Conservation (phyloP, 2,329 filamentous ascomycete genomes). For the Verticillium klebahnii region DNA sequence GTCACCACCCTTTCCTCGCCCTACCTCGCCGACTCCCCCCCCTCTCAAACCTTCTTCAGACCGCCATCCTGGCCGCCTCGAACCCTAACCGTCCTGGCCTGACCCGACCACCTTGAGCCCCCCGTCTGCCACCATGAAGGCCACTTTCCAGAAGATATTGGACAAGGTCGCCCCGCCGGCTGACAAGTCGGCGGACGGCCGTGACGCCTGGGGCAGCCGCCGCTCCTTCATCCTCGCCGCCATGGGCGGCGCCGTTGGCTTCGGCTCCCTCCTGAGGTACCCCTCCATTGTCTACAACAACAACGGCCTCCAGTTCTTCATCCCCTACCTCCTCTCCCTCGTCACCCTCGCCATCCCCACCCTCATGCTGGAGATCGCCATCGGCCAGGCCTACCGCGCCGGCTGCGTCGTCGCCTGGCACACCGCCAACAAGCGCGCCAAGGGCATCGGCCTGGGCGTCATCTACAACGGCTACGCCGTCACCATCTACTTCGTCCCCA, state of each 20-base stretch:
- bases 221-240: conserved; percentile 43
- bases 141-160: conserved; percentile 8
- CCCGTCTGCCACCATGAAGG: conserved; percentile 1
- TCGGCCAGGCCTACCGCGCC: conserved; percentile 58
- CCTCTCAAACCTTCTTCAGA: no score
- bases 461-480: conserved; percentile 47
- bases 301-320: conserved; percentile 52
- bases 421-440: conserved; percentile 42
- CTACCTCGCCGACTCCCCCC: not conserved
- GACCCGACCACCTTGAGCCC: not conserved
- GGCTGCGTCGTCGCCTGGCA: conserved; percentile 47
- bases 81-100: not conserved
- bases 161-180: conserved; percentile 17
- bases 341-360: conserved; percentile 48
- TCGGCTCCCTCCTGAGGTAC: conserved; percentile 50
- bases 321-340: conserved; percentile 47
- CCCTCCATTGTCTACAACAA: conserved; percentile 54
- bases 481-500: conserved; percentile 49
- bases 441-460: conserved; percentile 45
- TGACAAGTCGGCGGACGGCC: conserved; percentile 19
- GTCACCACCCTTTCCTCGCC: not conserved
- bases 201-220: conserved; percentile 42
- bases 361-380: conserved; percentile 54
- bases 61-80: no score
- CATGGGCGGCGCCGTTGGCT: conserved; percentile 49